These are phyloP conservation scores for Pleurozium schreberi DNA, from an alignment of 225 moss, liverwort and hornwort genomes.

Conservation along the genomic window DNA sequence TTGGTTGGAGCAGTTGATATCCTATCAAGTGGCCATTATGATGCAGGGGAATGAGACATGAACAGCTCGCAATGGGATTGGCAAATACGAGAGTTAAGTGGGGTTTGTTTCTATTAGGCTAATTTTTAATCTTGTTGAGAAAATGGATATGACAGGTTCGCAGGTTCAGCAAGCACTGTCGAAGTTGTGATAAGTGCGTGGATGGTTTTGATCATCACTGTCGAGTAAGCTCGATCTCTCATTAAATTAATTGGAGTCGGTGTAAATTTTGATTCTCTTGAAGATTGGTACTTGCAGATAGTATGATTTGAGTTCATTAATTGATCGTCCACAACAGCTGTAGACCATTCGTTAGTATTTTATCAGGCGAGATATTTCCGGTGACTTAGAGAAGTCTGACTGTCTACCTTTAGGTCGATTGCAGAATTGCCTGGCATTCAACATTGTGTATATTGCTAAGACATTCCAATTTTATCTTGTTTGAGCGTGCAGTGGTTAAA, in stretches of 20 bases:
- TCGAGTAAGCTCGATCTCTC: slow-evolving; percentile 42
- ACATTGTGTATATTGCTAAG: background rate
- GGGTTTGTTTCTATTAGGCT: background rate
- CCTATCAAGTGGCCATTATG: background rate
- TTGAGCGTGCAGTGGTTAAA: slow-evolving; percentile 77
- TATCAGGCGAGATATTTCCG: background rate
- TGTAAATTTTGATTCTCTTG: background rate
- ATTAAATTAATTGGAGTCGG: background rate
- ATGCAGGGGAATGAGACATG: background rate
- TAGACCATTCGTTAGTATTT: background rate
- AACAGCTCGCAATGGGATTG: background rate
- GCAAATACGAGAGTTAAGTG: background rate
- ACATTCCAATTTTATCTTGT: background rate
- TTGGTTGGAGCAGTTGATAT: background rate
- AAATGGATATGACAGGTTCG: slow-evolving; percentile 48
- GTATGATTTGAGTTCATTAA: background rate
- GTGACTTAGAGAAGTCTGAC: background rate
- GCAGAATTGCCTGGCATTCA: background rate
- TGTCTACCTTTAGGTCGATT: background rate
- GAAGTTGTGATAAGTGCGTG: slow-evolving; percentile 97
- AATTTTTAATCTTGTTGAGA: background rate
- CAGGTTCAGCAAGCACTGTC: slow-evolving; percentile 90
- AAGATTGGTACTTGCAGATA: background rate
- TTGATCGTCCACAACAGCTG: background rate
- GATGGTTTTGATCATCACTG: slow-evolving; percentile 99